phyloP scores from a whole-genome alignment of 2,329 filamentous ascomycete species.

The Xylariaceae sp. region DNA sequence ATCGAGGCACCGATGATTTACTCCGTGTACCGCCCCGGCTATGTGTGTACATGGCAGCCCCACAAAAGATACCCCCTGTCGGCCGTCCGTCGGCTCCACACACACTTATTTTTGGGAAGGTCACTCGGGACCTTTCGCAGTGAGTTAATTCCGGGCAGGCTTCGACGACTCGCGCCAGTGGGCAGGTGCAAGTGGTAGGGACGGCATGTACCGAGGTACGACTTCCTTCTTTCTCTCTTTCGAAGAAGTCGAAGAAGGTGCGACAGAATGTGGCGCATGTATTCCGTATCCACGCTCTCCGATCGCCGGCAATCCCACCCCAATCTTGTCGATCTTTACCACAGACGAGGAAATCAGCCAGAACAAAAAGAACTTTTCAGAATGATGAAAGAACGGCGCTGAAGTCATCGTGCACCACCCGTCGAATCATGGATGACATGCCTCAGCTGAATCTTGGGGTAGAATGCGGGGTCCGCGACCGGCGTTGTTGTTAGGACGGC shows the following conservation, averaged over 20 bases:
- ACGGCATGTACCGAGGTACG: too few species aligned
- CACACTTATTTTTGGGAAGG: neutral
- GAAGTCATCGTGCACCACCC: too few species aligned
- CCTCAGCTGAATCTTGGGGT: neutral
- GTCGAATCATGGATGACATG: too few species aligned
- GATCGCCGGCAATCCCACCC: neutral
- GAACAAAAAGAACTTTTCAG: too few species aligned
- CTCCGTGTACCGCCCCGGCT: neutral
- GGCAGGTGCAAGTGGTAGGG: too few species aligned
- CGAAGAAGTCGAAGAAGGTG: too few species aligned
- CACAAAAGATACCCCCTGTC: neutral
- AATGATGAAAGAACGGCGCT: too few species aligned
- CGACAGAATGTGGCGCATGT: neutral
- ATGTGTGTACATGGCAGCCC: neutral
- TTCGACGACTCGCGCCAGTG: too few species aligned
- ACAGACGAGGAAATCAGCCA: too few species aligned
- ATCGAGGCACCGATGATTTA: too few species aligned
- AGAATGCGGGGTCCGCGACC: neutral
- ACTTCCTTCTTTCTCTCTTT: too few species aligned
- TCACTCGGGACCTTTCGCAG: neutral
- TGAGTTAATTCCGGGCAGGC: too few species aligned
- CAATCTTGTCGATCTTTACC: neutral
- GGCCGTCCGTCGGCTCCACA: neutral
- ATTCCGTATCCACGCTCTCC: neutral
- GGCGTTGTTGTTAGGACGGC: neutral